Evolutionary conservation across 495 filamentous ascomycete genomes (phyloP), one percentile per base, ranked within the genome.

Genomic region (Aspergillus asperescens): DNA sequence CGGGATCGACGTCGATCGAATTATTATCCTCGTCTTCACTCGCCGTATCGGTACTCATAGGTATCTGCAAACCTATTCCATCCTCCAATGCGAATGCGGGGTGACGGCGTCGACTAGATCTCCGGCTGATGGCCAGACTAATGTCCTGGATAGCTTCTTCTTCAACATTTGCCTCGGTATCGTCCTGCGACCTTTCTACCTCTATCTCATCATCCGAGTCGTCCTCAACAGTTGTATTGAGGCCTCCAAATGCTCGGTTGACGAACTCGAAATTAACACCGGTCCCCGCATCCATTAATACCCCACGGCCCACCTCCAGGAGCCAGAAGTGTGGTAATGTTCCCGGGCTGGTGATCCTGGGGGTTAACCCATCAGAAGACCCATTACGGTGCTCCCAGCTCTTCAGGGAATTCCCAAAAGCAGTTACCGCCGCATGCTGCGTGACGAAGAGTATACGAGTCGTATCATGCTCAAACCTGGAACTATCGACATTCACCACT

Each of bases 221-320:
- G 12, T 69, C 66, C 10, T 67, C 59, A 4, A 68, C 9, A 13
- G 59, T 55, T 10, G 68, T 68, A 5, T 76, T 76, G 7, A 79
- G 60, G 3, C 81, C 84, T 20, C 82, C 80, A 57, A 87, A 88
- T 2, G 83, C 83, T 12, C 71, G 71, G 58, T 86, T 82, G 42
- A 82, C 77, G 55, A 77, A 81, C 8, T 64, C 65, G 65, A 77
- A 85, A 31, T 80, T 76, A 39, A 87, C 66, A 5, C 71, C 74
- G 44, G 76, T 74, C 0, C 74, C 78, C n/a, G 77, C 78, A 46
- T 78, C 79, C 77, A 85, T 76, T 42, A 89, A 58, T 2, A 88
- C 51, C 0, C 81, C 78, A 37, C 85, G 70, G 4, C 75, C 82
- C 6, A 88, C 81, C 35, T 77, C 79, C 20, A 83, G 60, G 13